phyloP scores from a whole-genome alignment of 169 alveolate species.

The Perkinsus marinus region DNA sequence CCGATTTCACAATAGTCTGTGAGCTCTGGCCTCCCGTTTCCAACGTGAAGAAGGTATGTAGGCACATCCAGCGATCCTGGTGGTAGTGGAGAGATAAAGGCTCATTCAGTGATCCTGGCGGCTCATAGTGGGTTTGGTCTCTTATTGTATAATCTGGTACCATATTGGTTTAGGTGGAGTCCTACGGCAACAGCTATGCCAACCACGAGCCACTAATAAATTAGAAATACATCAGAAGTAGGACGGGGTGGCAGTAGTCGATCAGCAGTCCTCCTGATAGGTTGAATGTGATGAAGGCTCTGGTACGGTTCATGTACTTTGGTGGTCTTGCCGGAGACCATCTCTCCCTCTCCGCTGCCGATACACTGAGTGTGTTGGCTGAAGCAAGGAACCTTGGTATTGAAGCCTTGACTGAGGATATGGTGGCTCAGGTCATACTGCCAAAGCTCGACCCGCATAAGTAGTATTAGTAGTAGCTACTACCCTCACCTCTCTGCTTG shows the following conservation, averaged over 20 bases:
- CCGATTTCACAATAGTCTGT: neutral
- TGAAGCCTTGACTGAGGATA: neutral
- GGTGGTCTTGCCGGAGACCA: neutral
- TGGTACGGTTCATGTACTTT: neutral
- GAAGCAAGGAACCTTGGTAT: neutral
- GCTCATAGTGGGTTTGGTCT: neutral
- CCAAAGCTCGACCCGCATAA: neutral
- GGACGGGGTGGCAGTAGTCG: neutral
- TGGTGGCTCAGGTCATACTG: neutral
- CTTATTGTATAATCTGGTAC: neutral
- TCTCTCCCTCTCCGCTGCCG: neutral
- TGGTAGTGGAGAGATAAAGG: neutral
- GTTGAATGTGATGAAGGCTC: neutral
- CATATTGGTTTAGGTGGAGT: neutral
- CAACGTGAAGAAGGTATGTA: neutral
- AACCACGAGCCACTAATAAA: neutral
- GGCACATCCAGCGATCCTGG: neutral
- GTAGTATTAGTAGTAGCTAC: neutral
- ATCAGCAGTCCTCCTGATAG: neutral
- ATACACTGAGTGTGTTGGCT: neutral
- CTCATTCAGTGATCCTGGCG: neutral
- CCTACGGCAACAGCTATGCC: neutral
- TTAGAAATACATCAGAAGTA: neutral
- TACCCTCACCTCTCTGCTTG: neutral
- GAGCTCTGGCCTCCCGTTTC: neutral